Conservation (phyloP, 495 filamentous ascomycete genomes). For the Daldinia concentrica region DNA sequence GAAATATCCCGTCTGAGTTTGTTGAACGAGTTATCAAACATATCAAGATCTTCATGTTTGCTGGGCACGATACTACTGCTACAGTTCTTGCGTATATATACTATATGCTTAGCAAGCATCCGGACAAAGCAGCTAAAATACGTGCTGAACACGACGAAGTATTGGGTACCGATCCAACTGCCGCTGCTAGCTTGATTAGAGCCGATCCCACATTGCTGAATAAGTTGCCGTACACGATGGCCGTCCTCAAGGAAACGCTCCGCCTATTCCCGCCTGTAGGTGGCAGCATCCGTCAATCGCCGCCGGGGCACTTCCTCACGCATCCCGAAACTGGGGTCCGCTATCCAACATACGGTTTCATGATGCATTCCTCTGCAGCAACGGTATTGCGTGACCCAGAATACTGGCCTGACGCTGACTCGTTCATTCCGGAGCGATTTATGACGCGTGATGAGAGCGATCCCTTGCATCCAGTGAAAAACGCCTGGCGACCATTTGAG, state of each 20-base stretch:
- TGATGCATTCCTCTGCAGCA: conserved; percentile 44
- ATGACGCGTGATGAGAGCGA: conserved; percentile 41
- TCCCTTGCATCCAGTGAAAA: conserved; percentile 42
- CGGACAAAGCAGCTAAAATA: conserved; percentile 45
- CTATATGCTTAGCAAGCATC: conserved; percentile 50
- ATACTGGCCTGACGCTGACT: conserved; percentile 46
- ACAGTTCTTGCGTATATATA: conserved; percentile 51
- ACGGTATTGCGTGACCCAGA: conserved; percentile 41
- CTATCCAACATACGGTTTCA: conserved; percentile 49
- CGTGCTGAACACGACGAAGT: conserved; percentile 55
- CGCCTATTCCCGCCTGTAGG: conserved; percentile 54
- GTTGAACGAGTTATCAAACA: conserved; percentile 40
- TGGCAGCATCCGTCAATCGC: conserved; percentile 46
- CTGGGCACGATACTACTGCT: conserved; percentile 59
- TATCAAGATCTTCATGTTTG: conserved; percentile 54
- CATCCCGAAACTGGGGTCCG: conserved; percentile 40
- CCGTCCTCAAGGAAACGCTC: conserved; percentile 61
- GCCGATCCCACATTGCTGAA: conserved; percentile 53
- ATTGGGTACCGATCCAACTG: conserved; percentile 43
- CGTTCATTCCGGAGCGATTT: conserved; percentile 58
- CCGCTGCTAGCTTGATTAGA: conserved; percentile 39
- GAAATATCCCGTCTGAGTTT: conserved; percentile 34
- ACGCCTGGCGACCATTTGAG: conserved; percentile 59
- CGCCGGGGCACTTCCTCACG: conserved; percentile 47
- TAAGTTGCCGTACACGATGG: conserved; percentile 54